phyloP scores from a whole-genome alignment of 2,329 filamentous ascomycete genomes.

The Diatrype stigma region DNA sequence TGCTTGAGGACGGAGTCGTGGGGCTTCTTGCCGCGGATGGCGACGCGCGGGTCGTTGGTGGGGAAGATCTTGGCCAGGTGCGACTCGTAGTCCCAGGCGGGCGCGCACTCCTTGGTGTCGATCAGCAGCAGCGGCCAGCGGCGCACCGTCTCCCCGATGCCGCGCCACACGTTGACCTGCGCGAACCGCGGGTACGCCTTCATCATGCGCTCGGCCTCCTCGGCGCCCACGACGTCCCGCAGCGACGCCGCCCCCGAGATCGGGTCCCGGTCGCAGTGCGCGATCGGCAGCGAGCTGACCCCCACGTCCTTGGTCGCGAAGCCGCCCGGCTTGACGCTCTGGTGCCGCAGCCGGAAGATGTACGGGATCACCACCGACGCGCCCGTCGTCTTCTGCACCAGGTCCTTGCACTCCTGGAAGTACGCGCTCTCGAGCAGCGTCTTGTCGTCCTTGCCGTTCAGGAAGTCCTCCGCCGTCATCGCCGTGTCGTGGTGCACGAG shows the following conservation, averaged over 20 bases:
- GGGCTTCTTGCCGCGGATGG: conserved; percentile 21
- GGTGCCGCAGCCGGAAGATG: conserved; percentile 24
- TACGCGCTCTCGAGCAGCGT: conserved; percentile 22
- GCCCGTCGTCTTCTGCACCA: conserved; percentile 23
- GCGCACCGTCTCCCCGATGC: conserved; percentile 20
- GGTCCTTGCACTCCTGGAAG: conserved; percentile 22
- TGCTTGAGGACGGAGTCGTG: conserved; percentile 25
- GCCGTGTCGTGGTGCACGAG: conserved; percentile 22
- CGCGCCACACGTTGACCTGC: conserved; percentile 26
- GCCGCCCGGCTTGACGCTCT: conserved; percentile 18
- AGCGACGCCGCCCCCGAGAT: conserved; percentile 21
- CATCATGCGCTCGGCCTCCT: conserved; percentile 21
- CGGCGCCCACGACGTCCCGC: conserved; percentile 19
- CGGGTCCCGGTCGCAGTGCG: conserved; percentile 23
- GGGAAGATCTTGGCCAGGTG: conserved; percentile 22
- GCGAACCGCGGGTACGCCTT: conserved; percentile 20
- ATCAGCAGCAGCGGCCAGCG: conserved; percentile 26
- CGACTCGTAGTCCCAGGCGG: conserved; percentile 22
- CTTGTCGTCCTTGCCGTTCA: conserved; percentile 21
- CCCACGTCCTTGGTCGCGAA: conserved; percentile 21
- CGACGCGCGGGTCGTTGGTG: conserved; percentile 21
- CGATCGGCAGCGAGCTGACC: conserved; percentile 20
- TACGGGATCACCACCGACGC: conserved; percentile 22
- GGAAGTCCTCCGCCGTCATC: conserved; percentile 21
- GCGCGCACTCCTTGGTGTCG: conserved; percentile 17